Evolutionary conservation across 768 basidiomycete species (phyloP).

Genomic region (Lactarius sanguifluus): DNA sequence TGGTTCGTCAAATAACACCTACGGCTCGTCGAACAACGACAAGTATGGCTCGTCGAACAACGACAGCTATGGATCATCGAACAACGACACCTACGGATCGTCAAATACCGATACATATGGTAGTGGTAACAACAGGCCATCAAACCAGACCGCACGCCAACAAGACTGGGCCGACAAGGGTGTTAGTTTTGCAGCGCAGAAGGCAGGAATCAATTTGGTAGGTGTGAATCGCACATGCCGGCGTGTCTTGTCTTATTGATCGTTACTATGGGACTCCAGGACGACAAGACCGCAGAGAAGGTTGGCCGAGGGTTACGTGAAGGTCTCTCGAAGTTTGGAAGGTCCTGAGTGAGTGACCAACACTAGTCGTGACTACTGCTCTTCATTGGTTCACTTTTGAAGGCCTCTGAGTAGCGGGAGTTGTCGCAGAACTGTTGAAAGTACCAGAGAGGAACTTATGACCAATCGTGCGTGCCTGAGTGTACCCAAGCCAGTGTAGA

Average conservation of each 20-base stretch:
- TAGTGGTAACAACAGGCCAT: slow-evolving; percentile 9
- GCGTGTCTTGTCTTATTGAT: background rate
- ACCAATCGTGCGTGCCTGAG: background rate
- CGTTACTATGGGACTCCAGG: slow-evolving; percentile 27
- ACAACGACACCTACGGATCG: slow-evolving; percentile 34
- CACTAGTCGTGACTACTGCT: background rate
- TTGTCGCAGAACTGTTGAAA: background rate
- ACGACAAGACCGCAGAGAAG: slow-evolving; percentile 40
- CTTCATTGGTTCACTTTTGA: background rate
- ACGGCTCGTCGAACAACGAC: slow-evolving; percentile 31
- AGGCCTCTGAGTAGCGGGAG: background rate
- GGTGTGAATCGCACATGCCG: slow-evolving; percentile 28
- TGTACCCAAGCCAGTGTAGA: background rate
- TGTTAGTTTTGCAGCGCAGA: slow-evolving; percentile 38
- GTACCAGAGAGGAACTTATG: background rate
- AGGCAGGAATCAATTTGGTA: slow-evolving; percentile 49
- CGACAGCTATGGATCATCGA: slow-evolving; percentile 25
- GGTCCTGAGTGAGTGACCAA: background rate
- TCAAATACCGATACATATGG: slow-evolving; percentile 28
- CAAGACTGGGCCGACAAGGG: slow-evolving; percentile 42
- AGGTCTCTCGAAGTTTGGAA: slow-evolving; percentile 27
- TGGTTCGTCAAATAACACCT: slow-evolving; percentile 32
- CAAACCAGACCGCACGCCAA: slow-evolving; percentile 1
- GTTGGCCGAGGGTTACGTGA: slow-evolving; percentile 39
- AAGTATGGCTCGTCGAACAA: background rate